Evolutionary conservation across 176 grass and related monocot genomes (phyloP).

Genomic region (Aegilops speltoides): DNA sequence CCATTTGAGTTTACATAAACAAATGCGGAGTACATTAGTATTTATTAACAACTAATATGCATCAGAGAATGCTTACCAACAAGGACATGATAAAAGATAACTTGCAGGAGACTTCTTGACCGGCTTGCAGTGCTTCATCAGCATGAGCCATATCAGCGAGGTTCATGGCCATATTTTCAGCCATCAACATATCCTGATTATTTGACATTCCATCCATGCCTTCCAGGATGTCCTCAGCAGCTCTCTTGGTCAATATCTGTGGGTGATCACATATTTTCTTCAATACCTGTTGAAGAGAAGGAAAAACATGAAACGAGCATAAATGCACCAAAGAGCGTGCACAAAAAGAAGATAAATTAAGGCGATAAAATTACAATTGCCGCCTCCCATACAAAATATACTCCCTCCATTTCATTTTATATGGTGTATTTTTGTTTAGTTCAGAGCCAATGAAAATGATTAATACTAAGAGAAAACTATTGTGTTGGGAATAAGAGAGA

Average conservation of each 20-base stretch:
- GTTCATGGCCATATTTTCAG: slow-evolving; percentile 80
- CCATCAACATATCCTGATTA: slow-evolving; percentile 67
- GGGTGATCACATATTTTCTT: slow-evolving; percentile 98
- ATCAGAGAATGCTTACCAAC: slow-evolving; percentile 52
- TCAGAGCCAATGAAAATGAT: not conserved
- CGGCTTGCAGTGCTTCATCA: slow-evolving; percentile 47
- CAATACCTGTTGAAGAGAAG: slow-evolving; percentile 62
- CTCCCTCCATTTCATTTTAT: not conserved
- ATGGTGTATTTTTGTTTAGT: not conserved
- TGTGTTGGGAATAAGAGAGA: not conserved
- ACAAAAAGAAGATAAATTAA: not conserved
- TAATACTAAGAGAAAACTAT: not conserved
- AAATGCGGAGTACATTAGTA: not conserved
- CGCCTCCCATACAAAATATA: not conserved
- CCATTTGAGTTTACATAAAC: slow-evolving; percentile 25
- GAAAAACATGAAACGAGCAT: not conserved
- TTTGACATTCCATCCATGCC: slow-evolving; percentile 75
- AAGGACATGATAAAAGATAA: slow-evolving; percentile 86
- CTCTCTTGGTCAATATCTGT: slow-evolving; percentile 75
- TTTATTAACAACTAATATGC: not conserved
- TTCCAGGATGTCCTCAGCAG: slow-evolving; percentile 74
- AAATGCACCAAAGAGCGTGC: not conserved
- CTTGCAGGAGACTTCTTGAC: slow-evolving; percentile 88
- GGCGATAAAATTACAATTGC: not conserved
- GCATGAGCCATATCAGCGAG: slow-evolving; percentile 68